Evolutionary conservation across 164 flowering plant species (phyloP).

Genomic region (Pachysandra terminalis): DNA sequence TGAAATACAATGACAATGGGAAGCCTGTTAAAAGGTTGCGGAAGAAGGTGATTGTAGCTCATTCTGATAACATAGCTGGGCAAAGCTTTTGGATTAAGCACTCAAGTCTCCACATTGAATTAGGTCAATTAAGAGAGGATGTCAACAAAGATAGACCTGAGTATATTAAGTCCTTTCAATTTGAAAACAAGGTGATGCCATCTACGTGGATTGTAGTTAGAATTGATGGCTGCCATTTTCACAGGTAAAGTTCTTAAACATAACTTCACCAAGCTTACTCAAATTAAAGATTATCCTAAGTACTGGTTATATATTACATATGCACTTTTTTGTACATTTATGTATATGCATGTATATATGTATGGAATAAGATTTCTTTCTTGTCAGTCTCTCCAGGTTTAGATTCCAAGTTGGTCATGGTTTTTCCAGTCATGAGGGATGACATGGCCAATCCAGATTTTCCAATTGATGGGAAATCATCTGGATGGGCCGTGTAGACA

Average conservation of each 20-base stretch:
- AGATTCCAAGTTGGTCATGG: no score
- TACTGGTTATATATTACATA: no score
- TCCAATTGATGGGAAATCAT: no score
- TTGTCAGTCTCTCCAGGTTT: no score
- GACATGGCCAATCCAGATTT: no score
- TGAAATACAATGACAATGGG: constrained; percentile 46
- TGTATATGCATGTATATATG: no score
- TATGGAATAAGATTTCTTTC: no score
- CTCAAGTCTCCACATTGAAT: constrained; percentile 36
- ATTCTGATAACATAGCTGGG: constrained; percentile 43
- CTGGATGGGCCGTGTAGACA: no score
- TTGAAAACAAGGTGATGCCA: constrained; percentile 51
- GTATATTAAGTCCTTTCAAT: constrained; percentile 47
- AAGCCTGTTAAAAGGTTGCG: constrained; percentile 47
- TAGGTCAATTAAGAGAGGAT: constrained; percentile 40
- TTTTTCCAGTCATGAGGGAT: no score
- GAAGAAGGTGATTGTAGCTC: constrained; percentile 30
- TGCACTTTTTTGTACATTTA: no score
- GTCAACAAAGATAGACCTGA: constrained; percentile 39
- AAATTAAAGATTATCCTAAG: no score
- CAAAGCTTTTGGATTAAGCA: constrained; percentile 55
- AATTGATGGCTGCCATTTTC: constrained; percentile 85
- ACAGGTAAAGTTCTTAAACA: constrained; percentile 37
- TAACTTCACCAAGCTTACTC: no score
- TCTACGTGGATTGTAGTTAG: constrained; percentile 75